phyloP scores from a whole-genome alignment of 306 rosid species.

The Prosopis cineraria region DNA sequence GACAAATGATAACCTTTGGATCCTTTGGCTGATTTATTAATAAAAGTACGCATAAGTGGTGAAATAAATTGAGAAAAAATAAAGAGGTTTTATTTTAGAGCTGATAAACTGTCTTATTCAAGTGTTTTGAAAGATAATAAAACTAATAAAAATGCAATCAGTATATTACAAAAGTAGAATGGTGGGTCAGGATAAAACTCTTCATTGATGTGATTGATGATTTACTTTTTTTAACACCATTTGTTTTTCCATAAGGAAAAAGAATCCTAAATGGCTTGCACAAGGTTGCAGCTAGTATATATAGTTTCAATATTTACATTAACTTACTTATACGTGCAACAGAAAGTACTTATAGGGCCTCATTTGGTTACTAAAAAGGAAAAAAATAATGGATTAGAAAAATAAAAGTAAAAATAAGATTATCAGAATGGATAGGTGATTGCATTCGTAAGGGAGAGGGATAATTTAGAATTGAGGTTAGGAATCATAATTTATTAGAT shows the following conservation, averaged over 20 bases:
- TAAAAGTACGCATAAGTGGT: slow-evolving; percentile 4
- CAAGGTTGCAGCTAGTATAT: background rate
- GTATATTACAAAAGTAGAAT: background rate
- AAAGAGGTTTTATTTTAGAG: slow-evolving; percentile 6
- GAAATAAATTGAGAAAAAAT: slow-evolving; percentile 7
- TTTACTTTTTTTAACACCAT: background rate
- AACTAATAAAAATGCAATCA: background rate
- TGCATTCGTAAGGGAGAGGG: too few species aligned
- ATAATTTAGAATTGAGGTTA: too few species aligned
- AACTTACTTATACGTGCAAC: slow-evolving; percentile 17
- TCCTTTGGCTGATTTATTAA: slow-evolving; percentile 19
- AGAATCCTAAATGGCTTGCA: background rate
- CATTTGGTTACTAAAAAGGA: too few species aligned
- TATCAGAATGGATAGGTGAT: too few species aligned
- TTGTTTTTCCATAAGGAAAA: background rate
- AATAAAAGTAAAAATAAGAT: too few species aligned
- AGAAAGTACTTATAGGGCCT: slow-evolving; percentile 7
- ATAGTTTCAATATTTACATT: slow-evolving; percentile 13
- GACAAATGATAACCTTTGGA: slow-evolving; percentile 2
- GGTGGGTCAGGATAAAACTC: background rate
- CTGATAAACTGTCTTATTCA: background rate
- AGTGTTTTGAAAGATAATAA: background rate
- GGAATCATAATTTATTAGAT: too few species aligned
- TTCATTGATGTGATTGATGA: background rate
- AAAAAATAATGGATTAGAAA: too few species aligned